Conservation (phyloP, 129 eudicot genomes). For the Flaveria trinervia region DNA sequence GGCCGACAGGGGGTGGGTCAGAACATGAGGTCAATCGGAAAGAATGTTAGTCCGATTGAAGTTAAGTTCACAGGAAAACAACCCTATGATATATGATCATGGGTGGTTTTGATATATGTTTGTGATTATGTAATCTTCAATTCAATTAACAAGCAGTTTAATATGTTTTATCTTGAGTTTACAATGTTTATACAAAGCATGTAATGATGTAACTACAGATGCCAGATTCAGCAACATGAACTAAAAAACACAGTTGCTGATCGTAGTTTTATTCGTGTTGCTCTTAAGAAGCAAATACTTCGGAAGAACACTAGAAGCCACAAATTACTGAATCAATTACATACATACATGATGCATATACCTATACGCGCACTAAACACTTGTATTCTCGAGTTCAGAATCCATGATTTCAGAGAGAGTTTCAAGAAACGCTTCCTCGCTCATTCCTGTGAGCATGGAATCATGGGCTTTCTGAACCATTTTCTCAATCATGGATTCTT, state of each 20-base stretch:
- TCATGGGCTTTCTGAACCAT: constrained; percentile 52
- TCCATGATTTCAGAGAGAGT: constrained; percentile 59
- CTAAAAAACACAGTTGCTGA: constrained; percentile 37
- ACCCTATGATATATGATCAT: constrained; percentile 60
- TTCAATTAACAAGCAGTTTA: constrained; percentile 22
- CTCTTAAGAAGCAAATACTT: constrained; percentile 29
- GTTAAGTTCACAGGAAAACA: constrained; percentile 95
- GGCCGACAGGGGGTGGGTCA: constrained; percentile 81
- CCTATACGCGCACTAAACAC: neutral
- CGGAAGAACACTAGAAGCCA: constrained; percentile 19
- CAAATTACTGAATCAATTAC: constrained; percentile 19
- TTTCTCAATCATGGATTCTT: constrained; percentile 61
- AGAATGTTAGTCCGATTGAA: constrained; percentile 83
- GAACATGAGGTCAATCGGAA: constrained; percentile 83
- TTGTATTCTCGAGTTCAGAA: constrained; percentile 39
- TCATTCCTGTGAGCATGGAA: constrained; percentile 48
- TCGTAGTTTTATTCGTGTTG: constrained; percentile 30
- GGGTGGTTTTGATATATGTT: constrained; percentile 3
- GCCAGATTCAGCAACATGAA: constrained; percentile 35
- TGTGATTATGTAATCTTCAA: constrained; percentile 41
- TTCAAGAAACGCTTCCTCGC: constrained; percentile 54
- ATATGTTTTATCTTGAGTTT: neutral
- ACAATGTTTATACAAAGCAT: neutral
- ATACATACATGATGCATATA: constrained; percentile 21
- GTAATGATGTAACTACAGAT: neutral